Conservation (phyloP, 1,284 basidiomycete genomes). For the Somion occarium region DNA sequence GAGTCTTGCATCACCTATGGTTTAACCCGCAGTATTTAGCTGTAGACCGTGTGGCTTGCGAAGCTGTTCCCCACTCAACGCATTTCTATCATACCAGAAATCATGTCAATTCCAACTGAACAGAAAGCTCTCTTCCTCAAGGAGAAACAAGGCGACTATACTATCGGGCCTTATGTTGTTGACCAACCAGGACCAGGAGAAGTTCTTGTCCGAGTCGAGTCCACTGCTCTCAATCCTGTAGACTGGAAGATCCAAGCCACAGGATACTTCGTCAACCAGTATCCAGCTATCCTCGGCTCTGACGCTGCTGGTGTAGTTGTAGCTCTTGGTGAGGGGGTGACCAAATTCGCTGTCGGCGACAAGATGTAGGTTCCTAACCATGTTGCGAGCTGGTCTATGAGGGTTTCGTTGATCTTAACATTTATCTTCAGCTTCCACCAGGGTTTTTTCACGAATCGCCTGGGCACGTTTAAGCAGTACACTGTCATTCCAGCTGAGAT, state of each 20-base stretch:
- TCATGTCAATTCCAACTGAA: neutral
- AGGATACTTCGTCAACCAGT: conserved; percentile 18
- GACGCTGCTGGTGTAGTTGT: conserved; percentile 46
- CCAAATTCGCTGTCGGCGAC: conserved; percentile 40
- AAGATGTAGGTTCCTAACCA: conserved; percentile 41
- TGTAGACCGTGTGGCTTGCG: neutral
- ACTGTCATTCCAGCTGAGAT: conserved; percentile 35
- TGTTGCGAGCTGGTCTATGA: too few relatives aligned
- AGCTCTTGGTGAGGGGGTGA: conserved; percentile 38
- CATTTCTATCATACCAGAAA: too few relatives aligned
- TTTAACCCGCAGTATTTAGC: too few relatives aligned
- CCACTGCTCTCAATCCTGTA: conserved; percentile 32
- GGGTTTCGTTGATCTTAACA: neutral
- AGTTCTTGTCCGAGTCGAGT: conserved; percentile 30
- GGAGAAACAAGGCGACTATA: conserved; percentile 10
- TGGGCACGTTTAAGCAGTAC: conserved; percentile 47
- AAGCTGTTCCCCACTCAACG: too few relatives aligned
- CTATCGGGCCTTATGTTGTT: conserved; percentile 12
- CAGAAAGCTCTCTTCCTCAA: conserved; percentile 21
- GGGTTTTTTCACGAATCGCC: neutral
- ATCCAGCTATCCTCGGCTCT: conserved; percentile 37
- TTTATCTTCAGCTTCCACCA: neutral
- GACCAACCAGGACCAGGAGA: conserved; percentile 24
- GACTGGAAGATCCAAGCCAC: conserved; percentile 35
- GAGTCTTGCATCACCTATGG: too few relatives aligned